Evolutionary conservation across 345 rosid genomes (phyloP).

Genomic region (Salix udensis): DNA sequence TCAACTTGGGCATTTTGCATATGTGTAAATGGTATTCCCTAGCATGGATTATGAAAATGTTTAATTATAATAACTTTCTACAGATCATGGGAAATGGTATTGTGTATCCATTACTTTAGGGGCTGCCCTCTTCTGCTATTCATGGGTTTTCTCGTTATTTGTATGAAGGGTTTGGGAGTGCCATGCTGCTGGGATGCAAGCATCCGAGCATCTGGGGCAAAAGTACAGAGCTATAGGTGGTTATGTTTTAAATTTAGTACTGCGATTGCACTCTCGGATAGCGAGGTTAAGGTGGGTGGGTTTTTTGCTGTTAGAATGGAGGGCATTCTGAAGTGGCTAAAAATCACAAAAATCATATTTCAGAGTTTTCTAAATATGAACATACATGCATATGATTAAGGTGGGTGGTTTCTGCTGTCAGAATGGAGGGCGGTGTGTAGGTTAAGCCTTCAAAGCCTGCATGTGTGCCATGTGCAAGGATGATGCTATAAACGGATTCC

Average conservation of each 20-base stretch:
- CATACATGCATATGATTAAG: neutral
- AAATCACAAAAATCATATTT: neutral
- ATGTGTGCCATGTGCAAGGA: conserved; percentile 32
- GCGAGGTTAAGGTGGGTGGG: neutral
- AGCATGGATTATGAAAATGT: neutral
- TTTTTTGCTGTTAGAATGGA: too few species aligned
- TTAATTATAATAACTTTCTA: neutral
- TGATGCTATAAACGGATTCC: conserved; percentile 14
- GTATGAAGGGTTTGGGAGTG: too few species aligned
- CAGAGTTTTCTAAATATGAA: neutral
- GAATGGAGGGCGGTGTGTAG: neutral
- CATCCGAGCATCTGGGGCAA: too few species aligned
- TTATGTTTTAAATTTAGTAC: neutral
- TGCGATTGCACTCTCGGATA: neutral
- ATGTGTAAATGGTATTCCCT: conserved; percentile 13
- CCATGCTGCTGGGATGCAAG: too few species aligned
- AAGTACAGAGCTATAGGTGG: neutral
- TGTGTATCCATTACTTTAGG: neutral
- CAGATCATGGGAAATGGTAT: neutral
- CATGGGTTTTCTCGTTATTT: neutral
- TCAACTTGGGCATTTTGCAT: conserved; percentile 15
- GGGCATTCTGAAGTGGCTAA: neutral
- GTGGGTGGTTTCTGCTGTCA: neutral
- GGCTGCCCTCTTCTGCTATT: neutral
- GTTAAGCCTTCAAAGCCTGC: neutral